phyloP scores from a whole-genome alignment of 371 early-diverging fungal genomes.

The Fennellomyces sp. region DNA sequence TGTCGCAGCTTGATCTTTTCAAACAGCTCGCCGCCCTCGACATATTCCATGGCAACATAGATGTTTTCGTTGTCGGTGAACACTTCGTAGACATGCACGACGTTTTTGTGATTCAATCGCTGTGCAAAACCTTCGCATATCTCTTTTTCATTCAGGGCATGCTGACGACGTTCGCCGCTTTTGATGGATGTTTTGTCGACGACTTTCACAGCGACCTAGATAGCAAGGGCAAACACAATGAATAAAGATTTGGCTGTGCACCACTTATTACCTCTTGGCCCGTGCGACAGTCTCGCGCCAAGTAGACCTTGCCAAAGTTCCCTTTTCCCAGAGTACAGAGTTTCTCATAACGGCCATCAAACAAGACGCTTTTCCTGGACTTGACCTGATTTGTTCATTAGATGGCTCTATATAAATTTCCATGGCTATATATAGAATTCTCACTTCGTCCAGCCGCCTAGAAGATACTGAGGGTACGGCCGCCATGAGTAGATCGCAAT shows the following conservation, averaged over 20 bases:
- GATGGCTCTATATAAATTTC: neutral
- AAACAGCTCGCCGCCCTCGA: slow-evolving; percentile 96
- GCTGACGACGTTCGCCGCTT: slow-evolving; percentile 53
- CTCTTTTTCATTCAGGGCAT: slow-evolving; percentile 63
- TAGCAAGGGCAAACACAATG: neutral
- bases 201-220: slow-evolving; percentile 66
- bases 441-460: slow-evolving; percentile 3
- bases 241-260: neutral
- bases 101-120: slow-evolving; percentile 82
- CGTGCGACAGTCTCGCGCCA: slow-evolving; percentile 63
- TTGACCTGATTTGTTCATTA: neutral
- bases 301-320: slow-evolving; percentile 84
- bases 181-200: slow-evolving; percentile 59
- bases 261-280: slow-evolving; percentile 65
- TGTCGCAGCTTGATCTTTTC: slow-evolving; percentile 91
- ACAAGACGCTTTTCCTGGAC: neutral
- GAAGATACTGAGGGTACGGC: neutral
- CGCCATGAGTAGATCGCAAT: slow-evolving; percentile 5
- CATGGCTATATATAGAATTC: neutral
- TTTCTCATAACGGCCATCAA: slow-evolving; percentile 30
- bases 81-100: slow-evolving; percentile 88
- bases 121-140: slow-evolving; percentile 62
- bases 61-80: slow-evolving; percentile 82
- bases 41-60: slow-evolving; percentile 94
- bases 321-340: slow-evolving; percentile 78